Evolutionary conservation across 1,284 basidiomycete genomes (phyloP), one percentile per base, ranked within the genome.

Genomic region (Ganoderma leucocontextum): DNA sequence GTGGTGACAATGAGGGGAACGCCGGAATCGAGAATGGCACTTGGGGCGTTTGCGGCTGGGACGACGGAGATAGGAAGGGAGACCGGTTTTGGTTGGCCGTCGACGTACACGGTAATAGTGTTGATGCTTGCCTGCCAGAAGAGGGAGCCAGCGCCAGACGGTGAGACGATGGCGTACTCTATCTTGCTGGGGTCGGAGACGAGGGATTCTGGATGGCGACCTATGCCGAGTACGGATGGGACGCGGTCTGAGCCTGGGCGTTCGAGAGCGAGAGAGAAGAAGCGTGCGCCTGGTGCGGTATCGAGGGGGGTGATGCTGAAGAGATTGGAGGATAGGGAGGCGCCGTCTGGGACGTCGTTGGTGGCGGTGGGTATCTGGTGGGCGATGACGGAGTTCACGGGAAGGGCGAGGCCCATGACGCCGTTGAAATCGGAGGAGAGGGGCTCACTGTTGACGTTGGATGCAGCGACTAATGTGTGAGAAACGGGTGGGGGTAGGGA

Each of bases 381-480:
- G 1, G 86, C 82, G 64, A 93, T 93, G 69, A 88, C 73, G 22
- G 89, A 91, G 77, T 92, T 87, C 44, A 81, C 78, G 25, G 92
- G 89, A 25, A 92, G 86, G 1, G 91, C 89, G 49, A 94, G 86
- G n/a, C 92, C 92, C 4, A 93, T 82, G 61, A 94, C 84, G 39
- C 92, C 91, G 68, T 80, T 83, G 76, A 90, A 93, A 13, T 78
- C 67, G 6, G 81, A 73, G 1, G 83, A 79, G 5, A 93, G 83
- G 0, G 87, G 85, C 77, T 93, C 91, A 38, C 80, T 76, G 1
- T 78, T 68, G 61, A 93, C 86, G 33, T 73, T 73, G 41, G 78
- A 76, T 2, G 86, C 91, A 4, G 90, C 89, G 61, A 86, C 91
- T 91, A 62, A 38, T 29, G 29, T 1, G 13, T 39, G 13, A 55